Percentiles rank a stretch among this genome's conserved stretches.
Conservation (phyloP, 306 rosid genomes). For the Cucumis melo region DNA sequence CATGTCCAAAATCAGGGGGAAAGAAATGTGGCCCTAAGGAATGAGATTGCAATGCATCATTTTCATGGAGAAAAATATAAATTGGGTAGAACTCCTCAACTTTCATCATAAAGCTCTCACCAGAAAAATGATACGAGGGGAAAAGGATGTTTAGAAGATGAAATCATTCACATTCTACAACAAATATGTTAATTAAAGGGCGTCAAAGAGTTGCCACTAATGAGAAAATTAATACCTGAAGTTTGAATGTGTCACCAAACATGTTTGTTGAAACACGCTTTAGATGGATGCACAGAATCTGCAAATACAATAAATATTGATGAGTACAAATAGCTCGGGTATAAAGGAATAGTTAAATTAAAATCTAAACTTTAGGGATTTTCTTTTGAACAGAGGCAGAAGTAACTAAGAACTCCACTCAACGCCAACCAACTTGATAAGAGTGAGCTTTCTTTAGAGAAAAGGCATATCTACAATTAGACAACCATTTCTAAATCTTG, state of each 20-base stretch:
- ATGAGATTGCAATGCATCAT: background rate
- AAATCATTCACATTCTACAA: background rate
- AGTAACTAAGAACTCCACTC: background rate
- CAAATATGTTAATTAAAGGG: background rate
- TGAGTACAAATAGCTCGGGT: background rate
- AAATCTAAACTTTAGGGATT: background rate
- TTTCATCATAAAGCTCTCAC: background rate
- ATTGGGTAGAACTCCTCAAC: background rate
- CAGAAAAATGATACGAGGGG: background rate
- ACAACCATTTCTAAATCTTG: background rate
- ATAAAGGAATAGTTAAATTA: background rate
- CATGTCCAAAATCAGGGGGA: conserved; percentile 64
- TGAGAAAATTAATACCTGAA: conserved; percentile 34
- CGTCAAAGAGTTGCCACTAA: background rate
- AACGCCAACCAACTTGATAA: background rate
- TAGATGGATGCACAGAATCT: conserved; percentile 79
- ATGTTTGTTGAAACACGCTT: conserved; percentile 50
- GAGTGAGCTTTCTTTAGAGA: background rate
- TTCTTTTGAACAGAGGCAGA: too few species aligned
- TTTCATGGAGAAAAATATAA: background rate
- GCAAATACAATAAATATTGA: conserved; percentile 13
- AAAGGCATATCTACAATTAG: too few species aligned
- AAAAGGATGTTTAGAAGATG: background rate
- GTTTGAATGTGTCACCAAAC: conserved; percentile 54
- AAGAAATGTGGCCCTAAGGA: conserved; percentile 68